Conservation (phyloP, 2,329 filamentous ascomycete genomes). For the Ascochyta fabae region DNA sequence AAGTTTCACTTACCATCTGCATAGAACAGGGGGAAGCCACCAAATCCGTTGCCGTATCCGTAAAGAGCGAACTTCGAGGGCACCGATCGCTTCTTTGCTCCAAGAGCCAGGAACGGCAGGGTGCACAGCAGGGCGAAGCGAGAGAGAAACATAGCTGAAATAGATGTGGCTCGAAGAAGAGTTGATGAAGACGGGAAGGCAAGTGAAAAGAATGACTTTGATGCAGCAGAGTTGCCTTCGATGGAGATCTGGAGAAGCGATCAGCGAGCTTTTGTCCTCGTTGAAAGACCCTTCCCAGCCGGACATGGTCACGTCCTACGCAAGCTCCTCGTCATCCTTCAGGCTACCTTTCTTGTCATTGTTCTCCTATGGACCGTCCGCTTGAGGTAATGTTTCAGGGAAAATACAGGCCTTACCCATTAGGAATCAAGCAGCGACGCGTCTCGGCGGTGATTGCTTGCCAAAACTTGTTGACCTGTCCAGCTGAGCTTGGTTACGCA, state of each 20-base stretch:
- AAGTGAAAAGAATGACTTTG: background rate
- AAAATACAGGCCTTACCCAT: background rate
- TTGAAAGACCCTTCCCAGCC: background rate
- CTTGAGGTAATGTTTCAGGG: background rate
- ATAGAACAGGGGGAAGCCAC: constrained; percentile 29
- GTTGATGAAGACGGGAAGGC: background rate
- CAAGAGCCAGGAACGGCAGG: constrained; percentile 23
- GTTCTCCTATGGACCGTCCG: background rate
- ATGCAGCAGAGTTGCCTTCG: background rate
- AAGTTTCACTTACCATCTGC: constrained; percentile 19
- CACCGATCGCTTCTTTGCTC: constrained; percentile 18
- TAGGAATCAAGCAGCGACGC: background rate
- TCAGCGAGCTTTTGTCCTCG: constrained; percentile 5
- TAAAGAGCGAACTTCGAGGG: constrained; percentile 21
- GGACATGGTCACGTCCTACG: constrained; percentile 3
- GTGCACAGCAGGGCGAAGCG: constrained; percentile 16
- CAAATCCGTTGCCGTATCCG: constrained; percentile 24
- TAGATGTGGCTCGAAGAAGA: background rate
- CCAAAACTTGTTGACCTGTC: background rate
- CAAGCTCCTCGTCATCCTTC: constrained; percentile 18
- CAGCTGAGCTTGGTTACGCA: background rate
- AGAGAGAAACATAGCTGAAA: constrained; percentile 8
- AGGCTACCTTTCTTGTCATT: background rate
- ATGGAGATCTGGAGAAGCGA: background rate
- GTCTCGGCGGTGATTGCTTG: background rate